Evolutionary conservation across 1,284 basidiomycete species (phyloP).

Genomic region (Sanghuangporus weigelae): DNA sequence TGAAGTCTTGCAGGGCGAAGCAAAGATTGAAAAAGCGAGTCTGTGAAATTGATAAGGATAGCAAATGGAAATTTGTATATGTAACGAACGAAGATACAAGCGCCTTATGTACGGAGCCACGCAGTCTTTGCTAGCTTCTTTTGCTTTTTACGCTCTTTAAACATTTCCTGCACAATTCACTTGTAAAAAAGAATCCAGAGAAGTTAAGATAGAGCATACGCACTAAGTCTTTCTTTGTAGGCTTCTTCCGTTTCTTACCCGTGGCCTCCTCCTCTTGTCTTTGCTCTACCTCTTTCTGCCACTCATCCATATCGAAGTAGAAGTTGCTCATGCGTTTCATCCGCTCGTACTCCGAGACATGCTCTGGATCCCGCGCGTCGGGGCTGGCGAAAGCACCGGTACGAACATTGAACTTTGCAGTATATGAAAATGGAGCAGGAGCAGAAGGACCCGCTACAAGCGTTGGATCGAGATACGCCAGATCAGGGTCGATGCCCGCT

Average conservation of each 20-base stretch:
- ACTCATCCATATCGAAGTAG: conserved; percentile 82
- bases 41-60: conserved; percentile 3
- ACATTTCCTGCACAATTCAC: conserved; percentile 61
- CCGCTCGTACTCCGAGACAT: conserved; percentile 79
- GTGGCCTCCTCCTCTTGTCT: conserved; percentile 50
- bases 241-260: conserved; percentile 61
- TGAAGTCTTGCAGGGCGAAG: conserved; percentile 19
- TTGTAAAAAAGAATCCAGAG: conserved; percentile 13
- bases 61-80: background rate
- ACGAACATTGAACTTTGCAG: conserved; percentile 79
- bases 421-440: conserved; percentile 43
- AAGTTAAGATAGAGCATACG: conserved; percentile 27
- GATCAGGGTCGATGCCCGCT: conserved; percentile 79
- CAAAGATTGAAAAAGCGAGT: conserved; percentile 14
- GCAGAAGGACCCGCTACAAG: conserved; percentile 44
- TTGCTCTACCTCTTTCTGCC: conserved; percentile 68
- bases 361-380: conserved; percentile 65
- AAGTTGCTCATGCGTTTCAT: conserved; percentile 83
- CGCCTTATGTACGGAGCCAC: conserved; percentile 70
- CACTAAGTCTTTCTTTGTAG: conserved; percentile 85
- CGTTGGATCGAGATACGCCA: conserved; percentile 77
- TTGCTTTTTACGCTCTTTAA: conserved; percentile 77
- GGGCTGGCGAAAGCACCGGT: conserved; percentile 72
- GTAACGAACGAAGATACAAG: conserved; percentile 2
- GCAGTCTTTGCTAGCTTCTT: conserved; percentile 87